Evolutionary conservation across 768 basidiomycete genomes (phyloP), one percentile per base, ranked within the genome.

Genomic region (Lactifluus subvellereus): DNA sequence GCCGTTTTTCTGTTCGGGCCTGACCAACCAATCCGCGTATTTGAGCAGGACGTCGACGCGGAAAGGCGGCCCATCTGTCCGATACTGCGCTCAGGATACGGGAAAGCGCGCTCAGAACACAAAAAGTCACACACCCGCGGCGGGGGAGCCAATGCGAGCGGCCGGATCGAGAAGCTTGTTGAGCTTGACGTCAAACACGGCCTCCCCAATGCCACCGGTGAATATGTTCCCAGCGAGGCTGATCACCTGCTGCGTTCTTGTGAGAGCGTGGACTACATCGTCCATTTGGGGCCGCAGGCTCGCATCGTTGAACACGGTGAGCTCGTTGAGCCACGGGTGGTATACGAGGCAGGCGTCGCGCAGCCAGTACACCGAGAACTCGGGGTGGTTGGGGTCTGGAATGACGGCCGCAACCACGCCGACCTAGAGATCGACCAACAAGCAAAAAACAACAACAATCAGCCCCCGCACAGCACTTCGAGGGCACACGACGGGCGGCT

Each of bases 161-260:
- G 51, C 54, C 0, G 45, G 43, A 38, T 66, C 65, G 37, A 59
- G n/a, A 7, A 66, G 13, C 14, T 14, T 58, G 35, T 58, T 38
- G 33, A 66, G 30, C 2, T 59, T 35, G 57, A 54, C 14, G 10
- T 62, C 53, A 27, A 66, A 66, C 5, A 62, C 61, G 3, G 65
- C 51, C 57, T 66, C 65, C 18, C 18, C 57, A 18, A 66, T 33
- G 9, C 57, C 61, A 22, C 65, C 65, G 6, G 65, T 66, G 48
- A 63, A 66, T 18, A 66, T 14, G 18, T 66, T 66, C 20, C 65
- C 65, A 9, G 61, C 52, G 30, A 63, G 57, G 40, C 61, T 63
- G 45, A 50, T 11, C 3, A 57, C 60, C 13, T 65, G 64, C 33
- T 57, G 64, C 18, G 60, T 54, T 16, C 64, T 57, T 13, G 32